phyloP scores from a whole-genome alignment of 2,329 filamentous ascomycete species.

The Trichoderma oligosporum region DNA sequence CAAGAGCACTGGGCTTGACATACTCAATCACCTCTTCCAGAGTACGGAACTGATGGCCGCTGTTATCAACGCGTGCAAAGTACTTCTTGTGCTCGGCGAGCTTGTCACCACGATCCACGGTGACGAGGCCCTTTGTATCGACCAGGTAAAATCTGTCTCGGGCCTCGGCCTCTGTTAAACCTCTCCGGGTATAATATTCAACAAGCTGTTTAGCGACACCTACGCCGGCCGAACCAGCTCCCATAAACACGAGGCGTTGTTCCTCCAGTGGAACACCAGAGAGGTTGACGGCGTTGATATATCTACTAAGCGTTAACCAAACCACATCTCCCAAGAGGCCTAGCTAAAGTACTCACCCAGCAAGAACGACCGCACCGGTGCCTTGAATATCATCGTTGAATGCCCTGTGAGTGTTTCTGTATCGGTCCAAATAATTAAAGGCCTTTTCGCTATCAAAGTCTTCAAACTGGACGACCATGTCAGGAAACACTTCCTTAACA shows the following conservation, averaged over 20 bases:
- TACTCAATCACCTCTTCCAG: conserved; percentile 91
- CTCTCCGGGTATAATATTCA: conserved; percentile 91
- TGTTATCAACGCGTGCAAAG: conserved; percentile 62
- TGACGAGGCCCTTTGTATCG: conserved; percentile 94
- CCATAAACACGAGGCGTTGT: conserved; percentile 93
- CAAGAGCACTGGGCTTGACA: conserved; percentile 89
- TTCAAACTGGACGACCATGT: conserved; percentile 84
- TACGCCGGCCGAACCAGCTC: conserved; percentile 90
- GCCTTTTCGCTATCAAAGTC: conserved; percentile 93
- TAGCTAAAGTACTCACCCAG: conserved; percentile 53
- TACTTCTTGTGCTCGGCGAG: conserved; percentile 86
- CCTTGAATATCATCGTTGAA: conserved; percentile 99
- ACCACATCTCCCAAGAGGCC: not conserved
- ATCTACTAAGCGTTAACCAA: conserved; percentile 35
- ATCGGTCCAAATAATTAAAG: conserved; percentile 87
- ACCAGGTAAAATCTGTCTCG: conserved; percentile 94
- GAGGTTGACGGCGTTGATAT: conserved; percentile 72
- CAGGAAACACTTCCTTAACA: conserved; percentile 66
- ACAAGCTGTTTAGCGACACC: conserved; percentile 98
- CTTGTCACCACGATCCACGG: conserved; percentile 85
- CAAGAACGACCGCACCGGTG: conserved; percentile 91
- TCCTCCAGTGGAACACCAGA: conserved; percentile 82
- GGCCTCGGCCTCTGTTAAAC: conserved; percentile 81
- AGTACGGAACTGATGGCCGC: conserved; percentile 67
- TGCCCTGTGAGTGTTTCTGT: conserved; percentile 83